Evolutionary conservation across 2,329 filamentous ascomycete species (phyloP).

Genomic region (Lithohypha guttulata): DNA sequence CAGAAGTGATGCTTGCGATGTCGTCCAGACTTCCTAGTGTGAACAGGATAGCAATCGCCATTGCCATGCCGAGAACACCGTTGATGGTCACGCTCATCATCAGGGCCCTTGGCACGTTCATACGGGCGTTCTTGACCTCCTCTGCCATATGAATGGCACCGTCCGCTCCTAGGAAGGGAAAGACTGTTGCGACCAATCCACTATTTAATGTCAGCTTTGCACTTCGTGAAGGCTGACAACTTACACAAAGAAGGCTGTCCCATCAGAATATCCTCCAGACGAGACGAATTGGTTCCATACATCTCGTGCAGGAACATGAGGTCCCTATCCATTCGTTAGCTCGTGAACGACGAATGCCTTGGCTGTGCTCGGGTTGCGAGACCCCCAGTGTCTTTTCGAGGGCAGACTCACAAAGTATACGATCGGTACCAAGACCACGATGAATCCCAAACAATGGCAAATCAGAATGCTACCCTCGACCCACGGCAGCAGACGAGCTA

Average conservation of each 20-base stretch:
- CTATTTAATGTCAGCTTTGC: neutral
- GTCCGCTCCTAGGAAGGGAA: conserved; percentile 16
- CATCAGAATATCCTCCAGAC: neutral
- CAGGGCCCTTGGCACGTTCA: conserved; percentile 18
- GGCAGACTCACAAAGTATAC: neutral
- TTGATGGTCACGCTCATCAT: conserved; percentile 1
- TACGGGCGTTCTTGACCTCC: conserved; percentile 28
- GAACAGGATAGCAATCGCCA: conserved; percentile 25
- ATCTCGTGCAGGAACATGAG: neutral
- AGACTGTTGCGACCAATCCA: neutral
- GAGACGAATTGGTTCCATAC: conserved; percentile 1
- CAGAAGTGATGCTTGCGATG: conserved; percentile 29
- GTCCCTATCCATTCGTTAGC: too few species aligned
- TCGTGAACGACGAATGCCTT: too few species aligned
- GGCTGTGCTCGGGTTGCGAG: too few species aligned
- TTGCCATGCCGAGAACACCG: neutral
- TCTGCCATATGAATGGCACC: conserved; percentile 27
- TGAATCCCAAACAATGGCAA: conserved; percentile 21
- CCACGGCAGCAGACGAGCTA: conserved; percentile 24
- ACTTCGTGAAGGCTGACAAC: neutral
- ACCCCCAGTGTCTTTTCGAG: too few species aligned
- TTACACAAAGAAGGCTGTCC: neutral
- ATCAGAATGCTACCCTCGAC: conserved; percentile 15
- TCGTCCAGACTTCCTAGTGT: conserved; percentile 32
- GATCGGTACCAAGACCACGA: conserved; percentile 24